Percentiles rank a stretch among this genome's conserved stretches.
Evolutionary conservation across 2,329 filamentous ascomycete species (phyloP).

Genomic region (Aspergillus phoenicis): DNA sequence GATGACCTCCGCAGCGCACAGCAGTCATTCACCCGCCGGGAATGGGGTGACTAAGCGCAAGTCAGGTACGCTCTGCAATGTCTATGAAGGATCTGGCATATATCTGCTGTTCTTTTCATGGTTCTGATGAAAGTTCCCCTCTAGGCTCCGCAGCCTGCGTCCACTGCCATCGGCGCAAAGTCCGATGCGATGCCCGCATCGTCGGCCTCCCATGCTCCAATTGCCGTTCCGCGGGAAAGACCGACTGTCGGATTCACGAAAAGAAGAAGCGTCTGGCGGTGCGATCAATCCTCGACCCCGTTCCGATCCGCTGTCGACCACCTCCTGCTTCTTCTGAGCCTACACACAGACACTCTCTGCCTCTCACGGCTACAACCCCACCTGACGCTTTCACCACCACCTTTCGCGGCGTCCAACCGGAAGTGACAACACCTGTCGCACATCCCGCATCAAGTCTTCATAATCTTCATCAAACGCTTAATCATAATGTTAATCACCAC

Average conservation of each 20-base stretch:
- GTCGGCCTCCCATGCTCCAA: constrained; percentile 55
- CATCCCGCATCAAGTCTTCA: constrained; percentile 14
- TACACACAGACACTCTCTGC: constrained; percentile 22
- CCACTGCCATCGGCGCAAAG: constrained; percentile 55
- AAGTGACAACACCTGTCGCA: constrained; percentile 22
- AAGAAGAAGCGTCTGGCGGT: constrained; percentile 52
- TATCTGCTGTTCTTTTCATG: not conserved
- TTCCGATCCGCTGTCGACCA: constrained; percentile 51
- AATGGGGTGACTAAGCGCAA: constrained; percentile 45
- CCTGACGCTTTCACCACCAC: constrained; percentile 33
- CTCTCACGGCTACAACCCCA: constrained; percentile 23
- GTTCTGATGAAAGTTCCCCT: constrained; percentile 12
- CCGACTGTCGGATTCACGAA: constrained; percentile 53
- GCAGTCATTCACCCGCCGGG: constrained; percentile 33
- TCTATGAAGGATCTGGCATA: not conserved
- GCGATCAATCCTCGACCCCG: constrained; percentile 45
- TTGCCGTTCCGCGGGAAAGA: constrained; percentile 46
- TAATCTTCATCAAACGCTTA: constrained; percentile 10
- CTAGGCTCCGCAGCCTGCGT: constrained; percentile 50
- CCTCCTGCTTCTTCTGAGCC: constrained; percentile 30
- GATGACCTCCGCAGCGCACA: constrained; percentile 43
- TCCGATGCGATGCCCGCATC: constrained; percentile 54
- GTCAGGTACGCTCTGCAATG: constrained; percentile 32
- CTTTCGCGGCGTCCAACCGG: constrained; percentile 25
- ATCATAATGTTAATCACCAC: constrained; percentile 6